Evolutionary conservation across 192 early-diverging fungal species (phyloP), one percentile per base, ranked within the genome.

Genomic region (Umbelopsis sp.): DNA sequence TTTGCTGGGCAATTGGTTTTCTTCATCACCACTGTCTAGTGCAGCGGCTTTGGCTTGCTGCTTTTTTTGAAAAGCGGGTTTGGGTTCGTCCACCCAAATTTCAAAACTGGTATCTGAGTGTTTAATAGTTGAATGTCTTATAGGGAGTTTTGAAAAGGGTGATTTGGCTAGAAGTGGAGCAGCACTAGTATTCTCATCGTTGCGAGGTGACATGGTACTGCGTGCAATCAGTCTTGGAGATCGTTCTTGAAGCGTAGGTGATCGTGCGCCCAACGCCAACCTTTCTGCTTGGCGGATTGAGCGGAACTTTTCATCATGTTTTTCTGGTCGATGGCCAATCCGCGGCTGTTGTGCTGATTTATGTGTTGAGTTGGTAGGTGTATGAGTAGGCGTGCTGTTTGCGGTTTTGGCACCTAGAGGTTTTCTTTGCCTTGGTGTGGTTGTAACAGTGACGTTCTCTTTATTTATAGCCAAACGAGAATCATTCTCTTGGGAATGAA

Each of bases 1-100:
- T 30, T 61, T 61, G 27, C 30, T 61, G 18, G 55, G 55, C 30
- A 61, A 61, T 1, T 35, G 27, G n/a, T 61, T 61, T n/a, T 61
- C 55, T 35, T 61, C 27, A 35, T 61, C 55, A 15, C 27, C 30
- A 7, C 55, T 25, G 2, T 4, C 6, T 52, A 22, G 27, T 61
- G 21, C 6, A 11, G 30, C 30, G 0, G 12, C n/a, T 61, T 61
- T 61, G 16, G 7, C 15, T 12, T 12, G 33, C 55, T 30, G 11
- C 21, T 4, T 22, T 7, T 52, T 52, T 52, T 52, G 22, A 25
- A 25, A 25, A 52, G 13, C 8, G 25, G 21, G 51, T 22, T 52
- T 52, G 4, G 22, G 0, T 35, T 61, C 55, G 30, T 61, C 55
- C 18, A 61, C 30, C 55, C 55, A 61, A 35, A 61, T 61, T 35